Conservation (phyloP, 2,329 filamentous ascomycete genomes). For the Microsporum ferrugineum region DNA sequence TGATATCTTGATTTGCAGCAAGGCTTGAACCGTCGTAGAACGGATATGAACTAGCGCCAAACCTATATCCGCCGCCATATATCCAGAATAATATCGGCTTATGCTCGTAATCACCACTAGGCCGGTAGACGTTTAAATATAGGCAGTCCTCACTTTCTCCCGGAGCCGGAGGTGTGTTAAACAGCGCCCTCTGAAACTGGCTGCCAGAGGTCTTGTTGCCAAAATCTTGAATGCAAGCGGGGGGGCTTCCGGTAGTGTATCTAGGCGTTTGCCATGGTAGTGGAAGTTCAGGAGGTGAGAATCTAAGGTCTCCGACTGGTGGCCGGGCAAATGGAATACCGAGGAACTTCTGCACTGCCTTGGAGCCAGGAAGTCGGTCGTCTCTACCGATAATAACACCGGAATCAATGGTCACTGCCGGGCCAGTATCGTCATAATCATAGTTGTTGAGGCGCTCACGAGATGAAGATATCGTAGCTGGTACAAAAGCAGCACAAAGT, state of each 20-base stretch:
- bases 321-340: slow-evolving; percentile 3
- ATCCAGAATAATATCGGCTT: slow-evolving; percentile 4
- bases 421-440: background rate
- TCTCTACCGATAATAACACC: slow-evolving; percentile 3
- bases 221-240: slow-evolving; percentile 1
- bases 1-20: slow-evolving; percentile 1
- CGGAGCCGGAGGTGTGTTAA: background rate
- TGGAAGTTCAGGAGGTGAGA: background rate
- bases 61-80: background rate
- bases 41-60: background rate
- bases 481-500: background rate
- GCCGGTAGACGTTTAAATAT: slow-evolving; percentile 4
- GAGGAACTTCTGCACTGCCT: slow-evolving; percentile 2
- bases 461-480: background rate
- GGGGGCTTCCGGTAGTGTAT: background rate
- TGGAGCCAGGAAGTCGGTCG: background rate
- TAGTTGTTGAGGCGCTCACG: background rate
- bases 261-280: background rate
- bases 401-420: background rate
- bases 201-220: background rate
- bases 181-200: background rate
- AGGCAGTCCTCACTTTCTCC: slow-evolving; percentile 5
- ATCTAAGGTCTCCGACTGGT: background rate
- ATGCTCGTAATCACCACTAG: background rate
- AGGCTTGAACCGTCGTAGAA: background rate